Evolutionary conservation across 169 alveolate species (phyloP).

Genomic region (Fabrea salina): DNA sequence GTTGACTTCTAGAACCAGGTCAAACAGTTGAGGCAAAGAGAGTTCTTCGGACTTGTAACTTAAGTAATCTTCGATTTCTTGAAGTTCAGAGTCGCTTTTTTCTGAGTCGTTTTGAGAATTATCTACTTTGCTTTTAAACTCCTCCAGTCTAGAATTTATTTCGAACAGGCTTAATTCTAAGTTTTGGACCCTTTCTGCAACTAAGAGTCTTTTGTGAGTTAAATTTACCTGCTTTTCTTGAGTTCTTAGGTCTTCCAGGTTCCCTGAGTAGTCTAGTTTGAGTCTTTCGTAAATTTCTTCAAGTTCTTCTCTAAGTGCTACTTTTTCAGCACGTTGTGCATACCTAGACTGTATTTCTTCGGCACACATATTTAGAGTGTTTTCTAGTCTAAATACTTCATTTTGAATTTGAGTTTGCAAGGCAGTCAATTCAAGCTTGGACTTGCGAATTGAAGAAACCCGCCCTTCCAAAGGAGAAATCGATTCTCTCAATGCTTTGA

Average conservation of each 20-base stretch:
- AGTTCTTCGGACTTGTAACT: background rate
- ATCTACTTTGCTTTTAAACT: background rate
- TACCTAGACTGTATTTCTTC: background rate
- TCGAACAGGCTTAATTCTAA: background rate
- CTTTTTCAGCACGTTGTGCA: background rate
- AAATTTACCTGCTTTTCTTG: background rate
- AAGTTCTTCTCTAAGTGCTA: background rate
- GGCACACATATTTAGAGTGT: background rate
- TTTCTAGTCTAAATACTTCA: constrained; percentile 6
- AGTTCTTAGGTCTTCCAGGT: constrained; percentile 13
- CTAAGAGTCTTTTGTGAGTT: background rate
- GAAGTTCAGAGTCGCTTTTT: background rate
- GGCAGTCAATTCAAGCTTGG: too few relatives aligned
- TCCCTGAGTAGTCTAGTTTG: background rate
- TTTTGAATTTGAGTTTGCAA: too few relatives aligned
- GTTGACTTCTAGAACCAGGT: background rate
- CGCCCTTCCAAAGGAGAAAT: too few relatives aligned
- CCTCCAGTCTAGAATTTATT: background rate
- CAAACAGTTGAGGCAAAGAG: background rate
- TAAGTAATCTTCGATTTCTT: background rate
- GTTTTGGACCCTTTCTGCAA: background rate
- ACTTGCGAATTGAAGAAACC: too few relatives aligned
- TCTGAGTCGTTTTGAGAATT: background rate
- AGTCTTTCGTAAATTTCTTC: background rate
- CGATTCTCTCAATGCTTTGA: too few relatives aligned